Percentiles rank a stretch among this genome's conserved stretches.
Evolutionary conservation across 1,139 yeast genomes (phyloP).

Genomic region (Suhomyces bokatorum): DNA sequence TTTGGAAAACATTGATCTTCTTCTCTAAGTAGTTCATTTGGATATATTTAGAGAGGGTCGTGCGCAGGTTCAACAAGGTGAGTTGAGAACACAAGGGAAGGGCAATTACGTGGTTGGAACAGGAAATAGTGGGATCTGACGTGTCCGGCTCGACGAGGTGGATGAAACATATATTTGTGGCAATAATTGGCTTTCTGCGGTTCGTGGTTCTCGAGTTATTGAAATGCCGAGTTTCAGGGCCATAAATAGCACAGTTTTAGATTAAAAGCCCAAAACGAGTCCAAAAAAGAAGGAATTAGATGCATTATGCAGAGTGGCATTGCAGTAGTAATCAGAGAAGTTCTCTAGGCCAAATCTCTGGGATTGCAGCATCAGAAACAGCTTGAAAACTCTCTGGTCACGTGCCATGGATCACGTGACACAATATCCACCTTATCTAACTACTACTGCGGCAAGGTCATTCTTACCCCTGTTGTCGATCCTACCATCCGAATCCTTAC

Average conservation of each 20-base stretch:
- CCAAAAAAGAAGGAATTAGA: too few species aligned
- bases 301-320: too few species aligned
- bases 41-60: neutral
- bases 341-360: too few species aligned
- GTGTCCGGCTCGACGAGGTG: neutral
- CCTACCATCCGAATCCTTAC: neutral
- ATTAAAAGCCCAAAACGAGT: too few species aligned
- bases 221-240: neutral
- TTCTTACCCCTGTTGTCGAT: neutral
- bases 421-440: neutral
- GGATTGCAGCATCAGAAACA: too few species aligned
- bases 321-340: too few species aligned
- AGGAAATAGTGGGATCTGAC: too few species aligned
- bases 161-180: neutral
- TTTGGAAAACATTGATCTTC: conserved; percentile 54
- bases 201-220: neutral
- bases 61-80: neutral
- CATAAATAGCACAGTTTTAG: too few species aligned
- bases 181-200: neutral
- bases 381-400: neutral
- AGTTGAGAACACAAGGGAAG: too few species aligned
- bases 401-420: neutral
- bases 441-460: neutral
- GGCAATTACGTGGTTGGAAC: too few species aligned
- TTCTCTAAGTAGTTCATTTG: neutral